Conservation (phyloP, 2,329 filamentous ascomycete genomes). For the Aspergillus pseudoglaucus region DNA sequence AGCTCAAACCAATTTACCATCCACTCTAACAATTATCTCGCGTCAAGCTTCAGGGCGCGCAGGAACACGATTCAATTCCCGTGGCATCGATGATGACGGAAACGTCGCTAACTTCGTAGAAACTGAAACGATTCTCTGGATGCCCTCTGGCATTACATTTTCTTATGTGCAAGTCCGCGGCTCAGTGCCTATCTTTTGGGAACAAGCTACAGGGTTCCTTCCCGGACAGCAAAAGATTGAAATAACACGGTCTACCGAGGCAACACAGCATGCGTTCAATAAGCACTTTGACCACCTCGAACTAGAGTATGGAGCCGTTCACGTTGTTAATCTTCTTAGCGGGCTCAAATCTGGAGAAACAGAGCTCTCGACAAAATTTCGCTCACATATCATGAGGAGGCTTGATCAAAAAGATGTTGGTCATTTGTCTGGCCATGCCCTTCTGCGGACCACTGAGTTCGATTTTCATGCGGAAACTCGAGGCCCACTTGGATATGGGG, state of each 20-base stretch:
- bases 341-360: constrained; percentile 79
- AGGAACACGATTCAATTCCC: constrained; percentile 92
- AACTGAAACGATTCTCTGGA: constrained; percentile 88
- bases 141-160: constrained; percentile 68
- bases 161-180: constrained; percentile 91
- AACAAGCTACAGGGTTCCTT: constrained; percentile 79
- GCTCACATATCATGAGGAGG: constrained; percentile 67
- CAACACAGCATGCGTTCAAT: constrained; percentile 89
- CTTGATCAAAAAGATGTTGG: constrained; percentile 51
- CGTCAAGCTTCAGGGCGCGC: constrained; percentile 84
- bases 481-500: constrained; percentile 79
- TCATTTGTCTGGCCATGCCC: constrained; percentile 58
- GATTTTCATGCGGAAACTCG: constrained; percentile 95
- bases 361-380: constrained; percentile 74
- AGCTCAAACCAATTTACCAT: constrained; percentile 65
- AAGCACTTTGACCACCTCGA: constrained; percentile 89
- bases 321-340: constrained; percentile 91
- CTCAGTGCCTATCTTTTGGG: constrained; percentile 95
- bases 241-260: constrained; percentile 79
- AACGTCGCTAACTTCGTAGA: constrained; percentile 99
- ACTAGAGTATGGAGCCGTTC: constrained; percentile 78
- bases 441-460: constrained; percentile 78
- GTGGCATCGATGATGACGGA: constrained; percentile 94
- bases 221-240: constrained; percentile 93
- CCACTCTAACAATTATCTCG: constrained; percentile 82